phyloP scores from a whole-genome alignment of 805 yeast genomes.

The Candida nonsorbophila region DNA sequence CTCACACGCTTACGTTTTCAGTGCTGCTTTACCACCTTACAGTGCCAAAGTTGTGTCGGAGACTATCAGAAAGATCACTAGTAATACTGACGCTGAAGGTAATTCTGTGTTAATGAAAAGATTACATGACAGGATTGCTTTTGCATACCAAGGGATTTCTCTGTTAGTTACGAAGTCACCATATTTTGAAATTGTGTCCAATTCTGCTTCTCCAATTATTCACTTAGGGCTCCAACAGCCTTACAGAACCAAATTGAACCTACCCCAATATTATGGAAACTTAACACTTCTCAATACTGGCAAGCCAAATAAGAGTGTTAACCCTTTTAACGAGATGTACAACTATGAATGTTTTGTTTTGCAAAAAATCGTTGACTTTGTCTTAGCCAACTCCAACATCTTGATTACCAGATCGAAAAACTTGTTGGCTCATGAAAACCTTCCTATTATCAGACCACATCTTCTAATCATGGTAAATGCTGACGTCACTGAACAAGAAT shows the following conservation, averaged over 20 bases:
- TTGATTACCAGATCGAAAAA: constrained; percentile 61
- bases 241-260: constrained; percentile 36
- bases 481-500: constrained; percentile 23
- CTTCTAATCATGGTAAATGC: constrained; percentile 26
- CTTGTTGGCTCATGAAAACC: constrained; percentile 66
- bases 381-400: constrained; percentile 46
- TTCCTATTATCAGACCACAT: constrained; percentile 46
- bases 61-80: constrained; percentile 45
- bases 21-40: constrained; percentile 93
- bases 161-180: constrained; percentile 27
- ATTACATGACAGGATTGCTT: constrained; percentile 37
- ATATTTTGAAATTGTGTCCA: constrained; percentile 51
- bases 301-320: constrained; percentile 36
- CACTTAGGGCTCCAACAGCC: constrained; percentile 56
- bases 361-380: constrained; percentile 59
- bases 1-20: constrained; percentile 84
- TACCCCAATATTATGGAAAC: constrained; percentile 50
- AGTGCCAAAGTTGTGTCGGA: constrained; percentile 63
- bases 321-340: constrained; percentile 36
- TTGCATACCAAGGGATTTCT: constrained; percentile 36
- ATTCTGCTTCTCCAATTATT: constrained; percentile 58
- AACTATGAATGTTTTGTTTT: constrained; percentile 57
- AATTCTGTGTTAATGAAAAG: constrained; percentile 23
- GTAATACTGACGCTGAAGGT: constrained; percentile 26
- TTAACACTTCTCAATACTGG: constrained; percentile 39